Evolutionary conservation across 1,284 basidiomycete genomes (phyloP).

Genomic region (Entoloma clypeatum): DNA sequence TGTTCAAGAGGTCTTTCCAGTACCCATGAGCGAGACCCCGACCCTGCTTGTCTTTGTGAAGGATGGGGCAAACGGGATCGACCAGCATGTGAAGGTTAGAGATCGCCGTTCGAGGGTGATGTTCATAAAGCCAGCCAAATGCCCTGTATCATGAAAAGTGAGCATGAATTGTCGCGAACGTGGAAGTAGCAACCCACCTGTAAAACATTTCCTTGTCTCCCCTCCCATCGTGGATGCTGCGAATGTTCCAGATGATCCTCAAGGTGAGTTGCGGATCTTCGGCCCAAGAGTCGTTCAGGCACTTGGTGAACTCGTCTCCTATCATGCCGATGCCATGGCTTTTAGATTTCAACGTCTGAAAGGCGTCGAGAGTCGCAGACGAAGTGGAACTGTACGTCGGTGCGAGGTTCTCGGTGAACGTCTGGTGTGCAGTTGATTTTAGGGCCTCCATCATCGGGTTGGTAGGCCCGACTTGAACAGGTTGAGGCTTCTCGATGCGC

Average conservation of each 20-base stretch:
- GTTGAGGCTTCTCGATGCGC: slow-evolving; percentile 2
- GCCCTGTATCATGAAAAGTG: slow-evolving; percentile 31
- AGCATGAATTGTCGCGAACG: slow-evolving; percentile 1
- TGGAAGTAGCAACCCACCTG: slow-evolving; percentile 34
- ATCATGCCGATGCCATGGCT: slow-evolving; percentile 22
- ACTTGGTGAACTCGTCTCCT: slow-evolving; percentile 25
- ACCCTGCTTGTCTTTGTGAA: slow-evolving; percentile 23
- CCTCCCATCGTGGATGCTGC: slow-evolving; percentile 63
- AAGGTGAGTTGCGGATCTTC: slow-evolving; percentile 48
- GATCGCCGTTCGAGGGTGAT: slow-evolving; percentile 62
- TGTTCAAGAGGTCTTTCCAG: slow-evolving; percentile 67
- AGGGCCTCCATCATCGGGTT: slow-evolving; percentile 56
- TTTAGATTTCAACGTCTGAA: slow-evolving; percentile 38
- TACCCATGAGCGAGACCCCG: slow-evolving; percentile 48
- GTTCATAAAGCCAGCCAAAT: slow-evolving; percentile 60
- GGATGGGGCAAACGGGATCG: slow-evolving; percentile 40
- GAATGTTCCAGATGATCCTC: slow-evolving; percentile 55
- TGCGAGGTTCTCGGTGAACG: slow-evolving; percentile 44
- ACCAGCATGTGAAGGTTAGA: slow-evolving; percentile 50
- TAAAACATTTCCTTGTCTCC: slow-evolving; percentile 53
- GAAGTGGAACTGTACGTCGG: slow-evolving; percentile 45
- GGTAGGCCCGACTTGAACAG: slow-evolving; percentile 17
- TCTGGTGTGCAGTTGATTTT: slow-evolving; percentile 35
- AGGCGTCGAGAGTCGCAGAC: slow-evolving; percentile 50
- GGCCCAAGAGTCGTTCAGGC: slow-evolving; percentile 46